Evolutionary conservation across 1,139 yeast species (phyloP).

Genomic region (Diutina pseudorugosa): DNA sequence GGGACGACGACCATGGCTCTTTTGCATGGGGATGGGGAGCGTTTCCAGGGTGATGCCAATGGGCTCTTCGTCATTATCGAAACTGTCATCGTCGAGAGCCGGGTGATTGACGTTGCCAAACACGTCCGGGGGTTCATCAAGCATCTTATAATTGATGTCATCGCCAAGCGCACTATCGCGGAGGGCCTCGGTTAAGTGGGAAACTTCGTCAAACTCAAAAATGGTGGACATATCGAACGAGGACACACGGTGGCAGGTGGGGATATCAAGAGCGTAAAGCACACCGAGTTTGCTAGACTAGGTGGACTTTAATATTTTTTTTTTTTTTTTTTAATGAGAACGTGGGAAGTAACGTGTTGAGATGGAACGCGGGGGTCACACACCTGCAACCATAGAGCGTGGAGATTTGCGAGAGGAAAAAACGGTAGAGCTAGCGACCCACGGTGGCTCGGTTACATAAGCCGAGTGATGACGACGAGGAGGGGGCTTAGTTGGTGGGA

Average conservation of each 20-base stretch:
- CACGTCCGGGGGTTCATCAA: not conserved
- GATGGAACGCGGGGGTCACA: not conserved
- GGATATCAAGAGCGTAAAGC: not conserved
- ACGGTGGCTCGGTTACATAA: too few relatives aligned
- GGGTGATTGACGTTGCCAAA: not conserved
- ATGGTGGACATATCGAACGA: not conserved
- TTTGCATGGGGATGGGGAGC: constrained; percentile 1
- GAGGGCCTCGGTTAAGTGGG: not conserved
- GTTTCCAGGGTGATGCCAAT: not conserved
- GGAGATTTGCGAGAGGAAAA: too few relatives aligned
- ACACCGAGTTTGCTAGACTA: not conserved
- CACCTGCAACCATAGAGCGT: not conserved
- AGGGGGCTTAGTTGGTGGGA: too few relatives aligned
- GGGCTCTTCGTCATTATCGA: not conserved
- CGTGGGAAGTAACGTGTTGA: not conserved
- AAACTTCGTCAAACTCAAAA: constrained; percentile 1
- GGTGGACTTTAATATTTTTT: not conserved
- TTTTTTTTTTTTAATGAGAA: not conserved
- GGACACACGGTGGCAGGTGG: not conserved
- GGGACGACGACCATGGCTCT: not conserved
- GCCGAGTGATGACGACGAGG: too few relatives aligned
- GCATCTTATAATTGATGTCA: not conserved
- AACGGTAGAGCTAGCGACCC: too few relatives aligned
- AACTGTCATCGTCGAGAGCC: not conserved
- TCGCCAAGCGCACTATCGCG: not conserved